Percentiles rank a stretch among this genome's conserved stretches.
Evolutionary conservation across 2,329 filamentous ascomycete genomes (phyloP).

Genomic region (Claviceps sorghi): DNA sequence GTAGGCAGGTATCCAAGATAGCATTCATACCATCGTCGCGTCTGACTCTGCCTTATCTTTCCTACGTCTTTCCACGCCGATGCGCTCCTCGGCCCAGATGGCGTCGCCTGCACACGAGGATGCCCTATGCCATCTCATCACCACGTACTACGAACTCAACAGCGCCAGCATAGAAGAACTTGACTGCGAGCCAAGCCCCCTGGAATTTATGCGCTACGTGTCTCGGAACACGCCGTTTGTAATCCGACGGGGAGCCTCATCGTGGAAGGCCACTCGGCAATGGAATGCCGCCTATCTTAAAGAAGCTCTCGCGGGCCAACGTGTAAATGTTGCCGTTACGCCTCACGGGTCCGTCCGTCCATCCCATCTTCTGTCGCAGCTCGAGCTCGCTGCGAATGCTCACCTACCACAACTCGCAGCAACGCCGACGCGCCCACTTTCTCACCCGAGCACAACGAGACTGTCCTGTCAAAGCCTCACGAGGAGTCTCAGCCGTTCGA

Average conservation of each 20-base stretch:
- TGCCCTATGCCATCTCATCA: slow-evolving; percentile 37
- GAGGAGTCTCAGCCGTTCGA: slow-evolving; percentile 50
- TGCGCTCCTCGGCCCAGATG: background rate
- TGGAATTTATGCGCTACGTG: slow-evolving; percentile 70
- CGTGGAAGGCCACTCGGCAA: slow-evolving; percentile 46
- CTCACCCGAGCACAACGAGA: slow-evolving; percentile 12
- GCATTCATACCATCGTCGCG: background rate
- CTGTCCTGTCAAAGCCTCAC: slow-evolving; percentile 56
- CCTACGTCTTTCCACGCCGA: background rate
- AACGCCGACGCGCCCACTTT: slow-evolving; percentile 24
- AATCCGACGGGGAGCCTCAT: slow-evolving; percentile 43
- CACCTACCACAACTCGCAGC: slow-evolving; percentile 9
- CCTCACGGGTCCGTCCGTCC: slow-evolving; percentile 39
- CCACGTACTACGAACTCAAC: slow-evolving; percentile 63
- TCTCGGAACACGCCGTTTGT: slow-evolving; percentile 62
- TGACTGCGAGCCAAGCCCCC: slow-evolving; percentile 48
- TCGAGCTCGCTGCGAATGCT: background rate
- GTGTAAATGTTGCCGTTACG: slow-evolving; percentile 66
- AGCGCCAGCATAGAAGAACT: slow-evolving; percentile 44
- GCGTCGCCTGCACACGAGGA: slow-evolving; percentile 4
- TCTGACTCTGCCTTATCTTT: background rate
- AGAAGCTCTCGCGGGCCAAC: slow-evolving; percentile 35
- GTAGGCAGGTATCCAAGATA: too few relatives aligned
- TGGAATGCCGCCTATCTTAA: slow-evolving; percentile 52
- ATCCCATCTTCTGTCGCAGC: too few relatives aligned